Evolutionary conservation across 208 protist species (phyloP).

Genomic region (Leishmania arabica): DNA sequence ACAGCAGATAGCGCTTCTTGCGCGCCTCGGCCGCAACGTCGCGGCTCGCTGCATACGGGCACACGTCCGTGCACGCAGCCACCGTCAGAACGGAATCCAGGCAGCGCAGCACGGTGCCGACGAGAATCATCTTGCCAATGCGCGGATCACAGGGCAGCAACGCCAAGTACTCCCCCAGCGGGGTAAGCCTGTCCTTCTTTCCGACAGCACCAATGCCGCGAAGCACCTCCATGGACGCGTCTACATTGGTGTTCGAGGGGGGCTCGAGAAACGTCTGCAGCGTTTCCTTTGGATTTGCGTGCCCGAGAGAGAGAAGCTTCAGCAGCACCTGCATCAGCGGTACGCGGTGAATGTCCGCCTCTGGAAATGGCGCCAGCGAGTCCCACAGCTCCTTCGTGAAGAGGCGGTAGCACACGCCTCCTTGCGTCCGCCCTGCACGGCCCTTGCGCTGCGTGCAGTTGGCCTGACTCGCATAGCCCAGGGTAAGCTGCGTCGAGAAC

Average conservation of each 20-base stretch:
- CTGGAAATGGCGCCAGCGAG: constrained; percentile 65
- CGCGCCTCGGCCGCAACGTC: constrained; percentile 48
- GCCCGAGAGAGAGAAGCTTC: constrained; percentile 74
- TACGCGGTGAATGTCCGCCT: constrained; percentile 94
- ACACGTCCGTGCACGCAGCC: constrained; percentile 82
- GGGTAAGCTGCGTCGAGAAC: constrained; percentile 72
- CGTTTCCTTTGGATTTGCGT: constrained; percentile 55
- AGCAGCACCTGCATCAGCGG: constrained; percentile 94
- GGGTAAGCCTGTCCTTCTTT: constrained; percentile 63
- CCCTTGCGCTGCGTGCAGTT: constrained; percentile 98
- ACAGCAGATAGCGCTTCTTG: constrained; percentile 53
- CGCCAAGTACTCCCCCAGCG: constrained; percentile 87
- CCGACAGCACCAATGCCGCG: constrained; percentile 67
- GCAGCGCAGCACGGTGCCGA: constrained; percentile 91
- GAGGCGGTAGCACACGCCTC: constrained; percentile 98
- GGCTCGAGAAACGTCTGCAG: constrained; percentile 86
- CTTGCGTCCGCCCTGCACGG: constrained; percentile 97
- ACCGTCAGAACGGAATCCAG: constrained; percentile 95
- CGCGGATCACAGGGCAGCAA: constrained; percentile 85
- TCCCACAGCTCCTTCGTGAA: constrained; percentile 87
- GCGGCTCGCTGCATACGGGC: constrained; percentile 63
- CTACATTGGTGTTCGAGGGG: constrained; percentile 60
- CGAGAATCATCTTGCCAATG: constrained; percentile 95
- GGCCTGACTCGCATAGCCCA: constrained; percentile 92
- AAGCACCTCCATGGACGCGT: constrained; percentile 60